phyloP scores from a whole-genome alignment of 2,329 filamentous ascomycete species.

The Botrytis tulipae region DNA sequence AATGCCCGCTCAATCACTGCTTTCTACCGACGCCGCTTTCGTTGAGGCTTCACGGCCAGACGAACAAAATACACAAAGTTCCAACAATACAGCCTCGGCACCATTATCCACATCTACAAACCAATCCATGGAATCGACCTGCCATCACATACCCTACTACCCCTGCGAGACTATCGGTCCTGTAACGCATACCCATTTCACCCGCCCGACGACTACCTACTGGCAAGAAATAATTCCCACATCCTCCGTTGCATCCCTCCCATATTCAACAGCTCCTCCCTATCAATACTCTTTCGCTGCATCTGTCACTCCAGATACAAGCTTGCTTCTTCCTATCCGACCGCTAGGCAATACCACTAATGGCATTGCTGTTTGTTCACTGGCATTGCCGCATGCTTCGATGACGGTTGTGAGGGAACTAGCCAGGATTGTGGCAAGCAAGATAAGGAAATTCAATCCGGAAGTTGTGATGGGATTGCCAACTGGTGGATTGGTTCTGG shows the following conservation, averaged over 20 bases:
- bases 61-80: background rate
- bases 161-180: background rate
- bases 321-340: slow-evolving; percentile 4
- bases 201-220: slow-evolving; percentile 4
- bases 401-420: slow-evolving; percentile 5
- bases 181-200: background rate
- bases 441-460: background rate
- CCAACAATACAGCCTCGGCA: background rate
- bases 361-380: background rate
- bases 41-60: background rate
- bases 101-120: too few species aligned
- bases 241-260: background rate
- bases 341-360: background rate
- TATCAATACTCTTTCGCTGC: slow-evolving; percentile 2
- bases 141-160: background rate
- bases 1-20: background rate
- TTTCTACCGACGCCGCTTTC: background rate
- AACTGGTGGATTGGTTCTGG: slow-evolving; percentile 6
- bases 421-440: background rate
- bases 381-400: slow-evolving; percentile 8
- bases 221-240: slow-evolving; percentile 13
- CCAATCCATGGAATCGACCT: background rate
- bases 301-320: background rate
- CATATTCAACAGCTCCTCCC: slow-evolving; percentile 1
- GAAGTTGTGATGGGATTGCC: slow-evolving; percentile 6